These are phyloP conservation scores for Phytopythium oedochilum DNA, from an alignment of 352 stramenopile genomes.

Conservation along the genomic window DNA sequence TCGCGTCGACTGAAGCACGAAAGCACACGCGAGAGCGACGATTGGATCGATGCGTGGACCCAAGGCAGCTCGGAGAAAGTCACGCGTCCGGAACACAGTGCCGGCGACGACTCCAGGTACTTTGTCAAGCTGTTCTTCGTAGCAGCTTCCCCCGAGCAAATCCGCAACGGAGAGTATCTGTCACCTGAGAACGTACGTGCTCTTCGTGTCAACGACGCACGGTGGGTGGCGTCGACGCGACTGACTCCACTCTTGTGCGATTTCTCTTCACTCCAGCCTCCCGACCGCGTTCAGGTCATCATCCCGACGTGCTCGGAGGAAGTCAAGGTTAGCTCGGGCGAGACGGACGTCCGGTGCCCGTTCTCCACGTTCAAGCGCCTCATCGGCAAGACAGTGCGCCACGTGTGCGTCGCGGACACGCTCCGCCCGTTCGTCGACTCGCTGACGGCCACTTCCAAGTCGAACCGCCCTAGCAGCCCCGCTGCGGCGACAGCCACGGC, in stretches of 20 bases:
- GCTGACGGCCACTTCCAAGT: constrained; percentile 12
- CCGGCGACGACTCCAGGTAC: constrained; percentile 22
- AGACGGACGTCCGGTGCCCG: constrained; percentile 45
- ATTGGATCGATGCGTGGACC: background rate
- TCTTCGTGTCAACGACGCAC: background rate
- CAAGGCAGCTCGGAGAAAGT: constrained; percentile 6
- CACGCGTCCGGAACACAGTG: background rate
- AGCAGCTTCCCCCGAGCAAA: constrained; percentile 61
- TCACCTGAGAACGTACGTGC: constrained; percentile 45
- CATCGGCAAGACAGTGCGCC: constrained; percentile 58
- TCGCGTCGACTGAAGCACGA: background rate
- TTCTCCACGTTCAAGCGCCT: constrained; percentile 68
- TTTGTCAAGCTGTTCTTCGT: constrained; percentile 76
- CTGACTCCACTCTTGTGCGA: background rate
- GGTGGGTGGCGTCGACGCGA: background rate
- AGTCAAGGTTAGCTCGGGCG: constrained; percentile 32
- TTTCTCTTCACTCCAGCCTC: constrained; percentile 24
- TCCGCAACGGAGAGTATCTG: constrained; percentile 55
- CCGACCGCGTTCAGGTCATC: constrained; percentile 52
- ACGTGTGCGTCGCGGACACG: constrained; percentile 65
- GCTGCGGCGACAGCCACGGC: constrained; percentile 1
- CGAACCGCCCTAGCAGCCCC: constrained; percentile 1
- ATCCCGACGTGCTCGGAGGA: constrained; percentile 73
- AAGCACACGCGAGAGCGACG: background rate
- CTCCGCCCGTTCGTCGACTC: constrained; percentile 63